Base-by-base conservation (phyloP, 148 eudicot genomes). In the Rhododendron henanense region DNA sequence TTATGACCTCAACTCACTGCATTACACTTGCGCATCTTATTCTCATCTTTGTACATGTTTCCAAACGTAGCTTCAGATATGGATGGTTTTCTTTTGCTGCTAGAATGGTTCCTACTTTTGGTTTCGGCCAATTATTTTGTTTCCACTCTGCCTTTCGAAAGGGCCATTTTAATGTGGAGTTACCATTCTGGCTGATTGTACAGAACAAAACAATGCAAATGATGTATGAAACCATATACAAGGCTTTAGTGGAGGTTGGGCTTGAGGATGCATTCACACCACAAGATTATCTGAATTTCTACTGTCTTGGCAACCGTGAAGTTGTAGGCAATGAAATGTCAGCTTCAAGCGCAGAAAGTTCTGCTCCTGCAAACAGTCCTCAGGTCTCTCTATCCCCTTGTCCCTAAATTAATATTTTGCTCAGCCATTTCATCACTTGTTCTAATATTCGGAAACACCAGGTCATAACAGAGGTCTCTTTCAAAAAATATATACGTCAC, bases 161-260 rank as follows among this genome's bases (percentile, higher is more conserved):
- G 51, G 44, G 7, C 48, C 80, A 35, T 3, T 78, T 83, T 47
- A 31, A 74, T 79, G n/a, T 83, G 75, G 35, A 19, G 21, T 77
- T 84, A 28, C 73, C 79, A 21, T 83, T 78, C 73, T 76, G 65
- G 57, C n/a, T 88, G 76, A 59, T 79, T 78, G 47, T 87, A 81
- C 96, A 96, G 99, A 89, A 94, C 90, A 95, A 94, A 87, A 96
- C 99, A 84, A 96, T 96, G 98, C 98, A 95, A 95, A 95, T 95
- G 96, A 96, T 96, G 99, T 96, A 94, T 82, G 95, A 93, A 91
- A 95, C 93, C 35, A 92, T 96, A 50, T 90, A 92, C 89, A 95
- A 94, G 91, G 96, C 98, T 87, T 87, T 96, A 79, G 94, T 91
- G 65, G 97, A 95, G 86, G 96, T 94, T 31, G 97, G 96, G 84